Conservation (phyloP, 176 grass and related monocot genomes). For the Luzula sylvatica region DNA sequence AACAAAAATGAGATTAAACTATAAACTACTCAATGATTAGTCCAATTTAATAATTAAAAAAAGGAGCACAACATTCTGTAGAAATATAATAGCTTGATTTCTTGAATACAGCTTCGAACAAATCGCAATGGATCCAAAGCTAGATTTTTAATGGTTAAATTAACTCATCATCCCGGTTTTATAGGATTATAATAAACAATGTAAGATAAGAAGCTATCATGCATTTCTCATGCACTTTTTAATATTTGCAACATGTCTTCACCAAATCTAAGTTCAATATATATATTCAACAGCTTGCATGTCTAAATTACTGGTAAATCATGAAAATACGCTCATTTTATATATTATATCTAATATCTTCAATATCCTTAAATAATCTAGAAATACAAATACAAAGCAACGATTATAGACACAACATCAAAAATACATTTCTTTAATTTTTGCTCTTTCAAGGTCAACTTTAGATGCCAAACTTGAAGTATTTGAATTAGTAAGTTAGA, state of each 20-base stretch:
- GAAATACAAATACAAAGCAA: background rate
- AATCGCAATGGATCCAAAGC: background rate
- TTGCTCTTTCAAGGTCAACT: too few species aligned
- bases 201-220: background rate
- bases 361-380: background rate
- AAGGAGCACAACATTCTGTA: too few species aligned
- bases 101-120: constrained; percentile 11
- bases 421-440: too few species aligned
- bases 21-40: too few species aligned
- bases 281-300: background rate
- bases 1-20: too few species aligned
- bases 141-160: constrained; percentile 1
- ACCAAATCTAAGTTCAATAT: background rate
- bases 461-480: too few species aligned
- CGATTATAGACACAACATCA: too few species aligned
- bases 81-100: background rate
- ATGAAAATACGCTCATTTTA: background rate
- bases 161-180: constrained; percentile 10
- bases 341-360: background rate
- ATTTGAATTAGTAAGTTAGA: too few species aligned
- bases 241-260: background rate
- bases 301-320: background rate
- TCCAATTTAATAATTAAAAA: too few species aligned
- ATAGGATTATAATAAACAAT: background rate
- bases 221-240: constrained; percentile 3